Base-by-base conservation (phyloP, 495 filamentous ascomycete species). In the Chaetomium tenue region DNA sequence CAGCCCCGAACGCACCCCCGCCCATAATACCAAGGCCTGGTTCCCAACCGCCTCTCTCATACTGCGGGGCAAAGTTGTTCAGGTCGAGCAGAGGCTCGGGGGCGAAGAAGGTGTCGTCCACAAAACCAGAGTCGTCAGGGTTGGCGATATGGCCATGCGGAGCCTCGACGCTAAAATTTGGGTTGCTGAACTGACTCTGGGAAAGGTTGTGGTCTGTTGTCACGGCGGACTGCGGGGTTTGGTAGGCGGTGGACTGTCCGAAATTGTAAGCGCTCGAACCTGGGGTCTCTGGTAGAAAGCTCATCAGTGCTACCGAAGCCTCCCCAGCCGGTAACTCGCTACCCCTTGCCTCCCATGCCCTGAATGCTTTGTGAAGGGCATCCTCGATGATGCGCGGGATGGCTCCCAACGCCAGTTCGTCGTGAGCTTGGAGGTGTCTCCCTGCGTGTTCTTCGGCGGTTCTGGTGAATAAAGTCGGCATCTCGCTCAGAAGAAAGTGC, bases 301-400 rank as follows among this genome's bases (percentile, higher is more conserved):
- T 66, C 59, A 58, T 58, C 20, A 47, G 53, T 8, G 60, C 65
- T 13, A 46, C 48, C 6, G 65, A 63, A 11, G 60, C 60, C 12
- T 59, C 65, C 15, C 60, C 9, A 0, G 46, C 15, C 3, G 66
- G 56, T 6, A 66, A 18, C 15, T 61, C 28, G 51, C 54, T 64
- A 2, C 58, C 66, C 8, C 44, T 57, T 11, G 64, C 58, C 33
- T 69, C 66, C 70, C 70, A 74, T 0, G 65, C 37, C 18, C 62
- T 40, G 57, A 72, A 72, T 1, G 72, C 72, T 40, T 63, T 68
- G 8, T 60, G 63, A 26, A 74, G 59, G 0, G 72, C 61, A 3
- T 65, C 67, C n/a, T 69, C 48, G n/a, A 74, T 65, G 37, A 74
- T 65, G 6, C 50, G 54, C 23, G 63, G 64, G 40, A 74, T 66